Evolutionary conservation across 164 flowering plant genomes (phyloP).

Genomic region (Berberis vulgaris): DNA sequence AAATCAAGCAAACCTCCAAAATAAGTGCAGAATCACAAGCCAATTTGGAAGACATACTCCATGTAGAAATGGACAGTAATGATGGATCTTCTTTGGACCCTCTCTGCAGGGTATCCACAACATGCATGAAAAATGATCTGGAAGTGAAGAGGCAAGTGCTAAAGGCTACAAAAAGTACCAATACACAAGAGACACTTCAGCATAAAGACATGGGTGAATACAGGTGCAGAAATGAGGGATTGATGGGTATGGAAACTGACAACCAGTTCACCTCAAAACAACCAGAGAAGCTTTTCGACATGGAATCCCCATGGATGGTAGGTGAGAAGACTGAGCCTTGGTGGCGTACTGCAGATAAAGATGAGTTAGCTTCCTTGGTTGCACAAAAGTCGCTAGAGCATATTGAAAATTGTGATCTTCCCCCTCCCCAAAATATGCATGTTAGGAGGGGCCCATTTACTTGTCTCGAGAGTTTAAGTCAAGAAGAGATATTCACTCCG

Average conservation of each 20-base stretch:
- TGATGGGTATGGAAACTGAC: conserved; percentile 21
- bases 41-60: conserved; percentile 8
- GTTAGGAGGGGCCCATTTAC: conserved; percentile 14
- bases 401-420: conserved; percentile 51
- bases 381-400: conserved; percentile 35
- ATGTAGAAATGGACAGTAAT: conserved; percentile 2
- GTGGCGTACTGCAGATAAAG: conserved; percentile 45
- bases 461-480: conserved; percentile 20
- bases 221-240: conserved; percentile 18
- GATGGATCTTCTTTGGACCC: conserved; percentile 10
- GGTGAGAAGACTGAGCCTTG: conserved; percentile 37
- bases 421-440: conserved; percentile 27
- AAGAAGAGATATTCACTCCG: conserved; percentile 12
- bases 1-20: conserved; percentile 9
- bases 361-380: conserved; percentile 42
- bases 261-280: conserved; percentile 12
- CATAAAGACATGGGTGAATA: conserved; percentile 18
- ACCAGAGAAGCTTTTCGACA: conserved; percentile 22
- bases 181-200: conserved; percentile 8
- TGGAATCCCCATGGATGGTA: conserved; percentile 28
- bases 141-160: conserved; percentile 21
- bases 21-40: conserved; percentile 6
- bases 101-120: conserved; percentile 12
- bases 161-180: conserved; percentile 12
- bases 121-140: conserved; percentile 20